phyloP scores from a whole-genome alignment of 441 rosid species.

The Melastoma candidum region DNA sequence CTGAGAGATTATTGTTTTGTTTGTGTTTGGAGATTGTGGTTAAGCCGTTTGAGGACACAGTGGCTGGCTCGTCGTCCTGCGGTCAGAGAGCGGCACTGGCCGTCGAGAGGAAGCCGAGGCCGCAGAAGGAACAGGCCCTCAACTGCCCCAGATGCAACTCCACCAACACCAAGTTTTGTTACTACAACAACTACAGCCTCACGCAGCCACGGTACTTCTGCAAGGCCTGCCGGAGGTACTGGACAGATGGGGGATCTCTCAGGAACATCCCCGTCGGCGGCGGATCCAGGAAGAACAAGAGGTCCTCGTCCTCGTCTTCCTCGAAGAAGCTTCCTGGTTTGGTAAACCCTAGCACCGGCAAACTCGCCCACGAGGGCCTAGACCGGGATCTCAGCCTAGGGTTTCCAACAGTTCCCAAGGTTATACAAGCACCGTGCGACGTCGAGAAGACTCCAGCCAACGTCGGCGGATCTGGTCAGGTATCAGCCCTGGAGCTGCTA shows the following conservation, averaged over 20 bases:
- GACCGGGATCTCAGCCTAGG: conserved; percentile 73
- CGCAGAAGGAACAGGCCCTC: conserved; percentile 59
- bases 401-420: conserved; percentile 45
- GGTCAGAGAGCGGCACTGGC: conserved; percentile 17
- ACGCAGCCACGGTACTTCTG: conserved; percentile 93
- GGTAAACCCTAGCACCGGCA: conserved; percentile 43
- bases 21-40: conserved; percentile 59
- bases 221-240: conserved; percentile 83
- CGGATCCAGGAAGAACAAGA: conserved; percentile 77
- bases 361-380: conserved; percentile 21
- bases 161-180: conserved; percentile 85
- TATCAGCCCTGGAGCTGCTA: conserved; percentile 46
- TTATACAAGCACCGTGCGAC: conserved; percentile 26
- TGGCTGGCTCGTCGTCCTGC: conserved; percentile 35
- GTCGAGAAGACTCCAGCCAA: too few species aligned
- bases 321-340: conserved; percentile 51
- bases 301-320: conserved; percentile 36
- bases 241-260: conserved; percentile 95
- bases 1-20: too few species aligned
- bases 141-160: conserved; percentile 98
- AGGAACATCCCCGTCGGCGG: conserved; percentile 96
- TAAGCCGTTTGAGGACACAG: conserved; percentile 74
- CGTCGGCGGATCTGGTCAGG: conserved; percentile 18
- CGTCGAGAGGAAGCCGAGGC: conserved; percentile 28
- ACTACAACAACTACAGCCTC: conserved; percentile 94